Evolutionary conservation across 2,329 filamentous ascomycete genomes (phyloP).

Genomic region (Diplocarpon mali): DNA sequence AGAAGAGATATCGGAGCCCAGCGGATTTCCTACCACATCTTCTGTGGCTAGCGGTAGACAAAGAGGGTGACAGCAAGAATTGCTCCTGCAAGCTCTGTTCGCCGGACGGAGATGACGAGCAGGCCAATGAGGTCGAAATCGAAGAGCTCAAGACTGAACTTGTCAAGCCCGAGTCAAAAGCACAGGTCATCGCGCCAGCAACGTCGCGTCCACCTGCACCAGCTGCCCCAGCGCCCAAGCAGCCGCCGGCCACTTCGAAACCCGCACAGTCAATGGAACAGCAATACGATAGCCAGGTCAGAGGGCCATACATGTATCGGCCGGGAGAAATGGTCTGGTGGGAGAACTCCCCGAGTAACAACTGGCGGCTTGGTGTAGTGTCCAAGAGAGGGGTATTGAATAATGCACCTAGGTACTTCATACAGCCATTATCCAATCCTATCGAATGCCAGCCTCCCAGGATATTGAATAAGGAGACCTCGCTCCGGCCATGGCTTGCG

Average conservation of each 20-base stretch:
- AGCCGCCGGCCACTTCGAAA: background rate
- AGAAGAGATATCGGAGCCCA: conserved; percentile 46
- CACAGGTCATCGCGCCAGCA: background rate
- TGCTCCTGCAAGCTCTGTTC: conserved; percentile 47
- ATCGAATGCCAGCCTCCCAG: conserved; percentile 29
- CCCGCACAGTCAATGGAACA: conserved; percentile 31
- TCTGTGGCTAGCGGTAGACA: conserved; percentile 43
- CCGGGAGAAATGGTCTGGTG: conserved; percentile 48
- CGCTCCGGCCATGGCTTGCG: conserved; percentile 45
- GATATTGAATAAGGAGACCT: conserved; percentile 32
- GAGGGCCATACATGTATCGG: conserved; percentile 37
- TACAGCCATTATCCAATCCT: conserved; percentile 40
- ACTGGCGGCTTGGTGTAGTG: conserved; percentile 44
- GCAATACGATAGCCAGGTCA: conserved; percentile 35
- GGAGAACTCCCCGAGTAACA: conserved; percentile 31
- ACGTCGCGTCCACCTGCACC: background rate
- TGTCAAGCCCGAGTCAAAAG: background rate
- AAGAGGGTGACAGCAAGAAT: conserved; percentile 38
- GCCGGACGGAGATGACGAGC: conserved; percentile 34
- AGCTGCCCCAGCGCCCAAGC: background rate
- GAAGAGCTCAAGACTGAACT: conserved; percentile 10
- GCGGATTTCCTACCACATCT: conserved; percentile 50
- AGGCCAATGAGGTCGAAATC: conserved; percentile 5
- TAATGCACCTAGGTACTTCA: conserved; percentile 30
- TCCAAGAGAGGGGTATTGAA: conserved; percentile 32